Evolutionary conservation across 345 rosid genomes (phyloP), one percentile per base, ranked within the genome.

Genomic region (Populus davidiana): DNA sequence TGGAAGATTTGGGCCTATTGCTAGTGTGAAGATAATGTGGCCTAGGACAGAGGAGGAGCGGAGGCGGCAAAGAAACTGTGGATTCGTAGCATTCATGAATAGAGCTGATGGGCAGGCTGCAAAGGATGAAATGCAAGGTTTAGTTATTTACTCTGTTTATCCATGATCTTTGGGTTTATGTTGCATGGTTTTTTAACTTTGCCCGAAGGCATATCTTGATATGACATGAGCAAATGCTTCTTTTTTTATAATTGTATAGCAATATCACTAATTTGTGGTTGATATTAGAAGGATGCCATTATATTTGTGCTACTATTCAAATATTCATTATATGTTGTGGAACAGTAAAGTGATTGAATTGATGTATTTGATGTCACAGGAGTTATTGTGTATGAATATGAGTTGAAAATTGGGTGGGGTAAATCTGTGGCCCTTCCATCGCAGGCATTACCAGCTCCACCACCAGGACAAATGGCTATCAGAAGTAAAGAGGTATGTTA

Each of bases 11-110:
- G 98, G 99, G 68, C 98, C 99, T 63, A 94, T 96, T 86, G 99
- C 98, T 84, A 96, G 99, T 85, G 98, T 96, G 79, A 94, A 96
- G 86, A 96, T 96, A 86, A 96, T 96, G 98, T 96, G 99, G 98
- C 98, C 98, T 65, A 87, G 99, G 87, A 94, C 98, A 66, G 99
- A 96, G 63, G 99, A 96, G 82, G 99, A 96, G 87, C 80, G 88
- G 70, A 91, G 92, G 76, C 88, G 98, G 71, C 97, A 94, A 85
- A 89, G 99, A 86, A 92, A 94, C 84, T 94, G 98, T 81, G 99
- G 97, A 43, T 94, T 96, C 82, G 99, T 94, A 72, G 94, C 99
- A 72, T 96, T 96, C 83, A 94, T 96, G 99, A 90, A 92, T 72
- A 89, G 99, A 86, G 90, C 89, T 78, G 98, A 96, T 85, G 99